Percentiles rank a stretch among this genome's conserved stretches.
Evolutionary conservation across 2,329 filamentous ascomycete genomes (phyloP).

Genomic region (Tolypocladium sp.): DNA sequence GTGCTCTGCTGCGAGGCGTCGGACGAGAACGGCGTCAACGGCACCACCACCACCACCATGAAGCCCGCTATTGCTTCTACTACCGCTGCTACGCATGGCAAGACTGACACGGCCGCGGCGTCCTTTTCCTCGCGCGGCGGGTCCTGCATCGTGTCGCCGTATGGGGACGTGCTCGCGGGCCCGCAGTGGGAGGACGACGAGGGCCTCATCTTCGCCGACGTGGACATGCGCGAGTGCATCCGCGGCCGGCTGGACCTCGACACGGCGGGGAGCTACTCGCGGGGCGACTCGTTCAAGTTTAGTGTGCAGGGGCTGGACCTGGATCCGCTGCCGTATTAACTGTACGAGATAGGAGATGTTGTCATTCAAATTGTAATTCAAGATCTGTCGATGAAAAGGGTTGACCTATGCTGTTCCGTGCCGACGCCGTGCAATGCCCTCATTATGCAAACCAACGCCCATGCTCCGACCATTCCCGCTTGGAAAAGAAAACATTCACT

Average conservation of each 20-base stretch:
- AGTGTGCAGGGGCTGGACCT: constrained; percentile 50
- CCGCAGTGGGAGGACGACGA: constrained; percentile 76
- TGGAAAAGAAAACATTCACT: neutral
- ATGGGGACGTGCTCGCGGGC: constrained; percentile 70
- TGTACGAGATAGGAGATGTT: neutral
- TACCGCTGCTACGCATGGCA: neutral
- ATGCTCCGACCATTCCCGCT: neutral
- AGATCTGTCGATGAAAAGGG: neutral
- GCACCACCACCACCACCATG: too few species aligned
- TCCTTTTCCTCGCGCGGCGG: constrained; percentile 57
- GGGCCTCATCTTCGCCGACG: constrained; percentile 59
- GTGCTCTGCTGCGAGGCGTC: constrained; percentile 28
- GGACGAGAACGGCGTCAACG: constrained; percentile 8
- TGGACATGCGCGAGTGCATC: constrained; percentile 83
- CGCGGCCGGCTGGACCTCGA: constrained; percentile 75
- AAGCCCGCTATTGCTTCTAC: too few species aligned
- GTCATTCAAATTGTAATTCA: neutral
- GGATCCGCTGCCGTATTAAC: constrained; percentile 44
- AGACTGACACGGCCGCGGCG: neutral
- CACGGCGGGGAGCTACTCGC: constrained; percentile 75
- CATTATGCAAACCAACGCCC: neutral
- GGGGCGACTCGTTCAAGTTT: constrained; percentile 56
- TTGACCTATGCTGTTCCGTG: neutral
- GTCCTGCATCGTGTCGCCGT: constrained; percentile 70
- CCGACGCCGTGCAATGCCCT: neutral